Conservation (phyloP, 139 green algal genomes). For the Micractinium conductrix region DNA sequence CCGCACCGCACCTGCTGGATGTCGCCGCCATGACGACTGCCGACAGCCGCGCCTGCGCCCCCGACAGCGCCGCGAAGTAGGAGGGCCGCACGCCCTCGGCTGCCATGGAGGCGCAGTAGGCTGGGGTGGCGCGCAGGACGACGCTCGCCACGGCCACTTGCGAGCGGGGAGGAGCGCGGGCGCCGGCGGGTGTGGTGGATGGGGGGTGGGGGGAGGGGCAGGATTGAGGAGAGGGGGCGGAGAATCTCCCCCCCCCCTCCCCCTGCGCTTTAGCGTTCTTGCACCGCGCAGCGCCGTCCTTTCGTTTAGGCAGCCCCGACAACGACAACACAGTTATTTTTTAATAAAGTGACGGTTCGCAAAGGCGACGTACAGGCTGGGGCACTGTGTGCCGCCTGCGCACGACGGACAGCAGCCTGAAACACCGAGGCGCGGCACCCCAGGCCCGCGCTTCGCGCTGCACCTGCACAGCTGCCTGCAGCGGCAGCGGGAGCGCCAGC, state of each 20-base stretch:
- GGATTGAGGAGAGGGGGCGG: background rate
- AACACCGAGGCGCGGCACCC: no score
- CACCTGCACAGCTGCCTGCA: constrained; percentile 26
- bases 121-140: background rate
- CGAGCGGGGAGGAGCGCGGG: no score
- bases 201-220: background rate
- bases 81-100: background rate
- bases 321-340: no score
- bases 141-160: background rate
- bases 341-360: no score
- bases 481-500: constrained; percentile 17
- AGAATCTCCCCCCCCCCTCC: background rate
- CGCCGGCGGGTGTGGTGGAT: background rate
- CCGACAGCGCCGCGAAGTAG: background rate
- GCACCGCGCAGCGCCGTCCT: no score
- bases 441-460: no score
- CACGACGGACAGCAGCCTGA: no score
- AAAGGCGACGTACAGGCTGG: no score
- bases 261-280: no score
- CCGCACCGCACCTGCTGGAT: background rate
- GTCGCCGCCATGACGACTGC: background rate
- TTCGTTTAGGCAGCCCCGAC: no score
- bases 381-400: no score
- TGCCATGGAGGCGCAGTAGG: constrained; percentile 5
- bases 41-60: background rate